These are phyloP conservation scores for Decorospora gaudefroyi DNA, from an alignment of 2,329 filamentous ascomycete species.

Conservation along the genomic window DNA sequence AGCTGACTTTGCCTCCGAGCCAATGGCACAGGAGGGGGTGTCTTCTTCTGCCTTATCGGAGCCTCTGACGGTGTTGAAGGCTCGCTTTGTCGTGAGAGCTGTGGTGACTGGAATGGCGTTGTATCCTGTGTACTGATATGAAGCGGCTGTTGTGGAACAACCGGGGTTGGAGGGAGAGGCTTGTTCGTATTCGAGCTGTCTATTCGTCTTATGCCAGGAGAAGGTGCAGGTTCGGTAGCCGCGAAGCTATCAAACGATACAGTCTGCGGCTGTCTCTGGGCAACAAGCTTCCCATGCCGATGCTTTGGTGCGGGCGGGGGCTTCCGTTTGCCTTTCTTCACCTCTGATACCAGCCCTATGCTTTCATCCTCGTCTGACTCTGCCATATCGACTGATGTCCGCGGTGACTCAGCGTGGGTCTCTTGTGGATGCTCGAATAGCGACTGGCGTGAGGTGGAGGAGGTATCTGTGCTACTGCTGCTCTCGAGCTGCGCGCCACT, in stretches of 20 bases:
- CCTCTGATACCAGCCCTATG: conserved; percentile 31
- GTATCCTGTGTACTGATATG: conserved; percentile 32
- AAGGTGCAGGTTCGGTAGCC: conserved; percentile 28
- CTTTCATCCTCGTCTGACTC: conserved; percentile 57
- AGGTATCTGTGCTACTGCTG: conserved; percentile 62
- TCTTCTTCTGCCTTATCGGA: conserved; percentile 34
- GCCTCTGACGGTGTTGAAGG: conserved; percentile 28
- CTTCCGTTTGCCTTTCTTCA: conserved; percentile 64
- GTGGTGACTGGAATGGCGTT: conserved; percentile 19
- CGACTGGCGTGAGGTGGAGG: conserved; percentile 63
- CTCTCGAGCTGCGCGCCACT: conserved; percentile 45
- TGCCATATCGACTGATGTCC: conserved; percentile 63
- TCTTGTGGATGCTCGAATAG: conserved; percentile 59
- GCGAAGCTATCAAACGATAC: conserved; percentile 44
- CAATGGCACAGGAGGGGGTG: conserved; percentile 44
- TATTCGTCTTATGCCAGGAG: conserved; percentile 30
- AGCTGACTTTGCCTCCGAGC: conserved; percentile 46
- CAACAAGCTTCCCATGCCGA: conserved; percentile 76
- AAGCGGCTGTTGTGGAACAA: conserved; percentile 23
- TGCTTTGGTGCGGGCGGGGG: conserved; percentile 70
- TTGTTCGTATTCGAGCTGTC: conserved; percentile 62
- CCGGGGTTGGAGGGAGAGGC: conserved; percentile 62
- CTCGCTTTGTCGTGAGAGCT: conserved; percentile 18
- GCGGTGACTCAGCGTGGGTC: conserved; percentile 56
- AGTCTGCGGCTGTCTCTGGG: conserved; percentile 50